Evolutionary conservation across 768 basidiomycete species (phyloP), one percentile per base, ranked within the genome.

Genomic region (Agrocybe praecox): DNA sequence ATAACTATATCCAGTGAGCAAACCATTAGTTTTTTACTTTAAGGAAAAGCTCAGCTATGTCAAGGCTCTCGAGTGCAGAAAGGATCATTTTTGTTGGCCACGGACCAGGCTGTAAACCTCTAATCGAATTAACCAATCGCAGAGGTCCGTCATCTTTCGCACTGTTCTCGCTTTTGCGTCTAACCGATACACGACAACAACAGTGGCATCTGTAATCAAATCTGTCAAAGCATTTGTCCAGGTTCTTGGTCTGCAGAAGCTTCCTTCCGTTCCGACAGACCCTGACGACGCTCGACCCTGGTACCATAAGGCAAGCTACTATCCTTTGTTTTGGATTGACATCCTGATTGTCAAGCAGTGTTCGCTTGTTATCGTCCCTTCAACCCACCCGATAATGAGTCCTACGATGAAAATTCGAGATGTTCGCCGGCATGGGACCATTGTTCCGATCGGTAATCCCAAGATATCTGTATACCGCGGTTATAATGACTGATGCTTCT

Each of bases 1-100:
- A 98, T 70, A 96, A 98, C 65, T 96, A 95, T 66, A 79, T 98
- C 59, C 86, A 90, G 96, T 97, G 63, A 57, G 90, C n/a, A 29
- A 6, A 47, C 19, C 19, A 48, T 8, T 18, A 18, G 6, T 1
- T 11, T 47, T 21, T 29, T 48, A 43, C 40, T 42, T 59, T 46
- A 55, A 29, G 26, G 9, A 29, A 29, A 29, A 24, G 34, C 26
- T n/a, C 33, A 53, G 56, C 45, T 15, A 29, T 55, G 11, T 45
- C 6, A 62, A 95, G 93, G 57, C 76, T 96, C 61, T 89, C 88
- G 6, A 80, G 79, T 19, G 90, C 90, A 8, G 78, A 84, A 26
- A 79, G 85, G 42, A 82, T 99, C 12, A 74, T 98, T 33, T 67
- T 99, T 10, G 84, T 98, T 48, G 94, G 94, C 1, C 92, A 96